Evolutionary conservation across 2,329 filamentous ascomycete species (phyloP), one percentile per base, ranked within the genome.

Genomic region (Trichoderma cornu-damae): DNA sequence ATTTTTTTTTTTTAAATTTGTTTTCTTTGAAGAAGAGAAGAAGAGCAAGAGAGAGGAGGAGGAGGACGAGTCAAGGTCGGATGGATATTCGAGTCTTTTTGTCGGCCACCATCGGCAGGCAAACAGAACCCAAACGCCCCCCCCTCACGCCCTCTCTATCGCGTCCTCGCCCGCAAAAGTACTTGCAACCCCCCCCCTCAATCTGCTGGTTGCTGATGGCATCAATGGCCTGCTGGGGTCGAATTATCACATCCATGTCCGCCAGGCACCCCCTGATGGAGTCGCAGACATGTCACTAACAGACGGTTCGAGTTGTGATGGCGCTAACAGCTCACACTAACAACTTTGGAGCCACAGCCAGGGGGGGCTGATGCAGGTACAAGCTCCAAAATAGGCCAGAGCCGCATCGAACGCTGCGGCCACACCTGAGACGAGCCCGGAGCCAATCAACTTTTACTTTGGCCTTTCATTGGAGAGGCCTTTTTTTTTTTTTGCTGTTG

Each of bases 361-460:
- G 52, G 51, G 57, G 52, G 51, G 57, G 57, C 51, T 28, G 46
- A 63, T 63, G 63, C 66, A 67, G 65, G 65, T 66, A 66, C 64
- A 42, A 53, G 40, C 47, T 16, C 28, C 24, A 32, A 46, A n/a
- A n/a, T n/a, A n/a, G n/a, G 30, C 62, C 59, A 16, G 53, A 24
- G 50, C 32, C 34, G 53, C 35, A 38, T 56, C 53, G n/a, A 56
- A 37, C 24, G 18, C 20, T 4, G 20, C 24, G 5, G 42, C 42
- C 24, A 26, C 9, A 65, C 57, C 63, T 70, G 70, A 72, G 70
- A 72, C 70, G 66, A 63, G 55, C 60, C 58, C 59, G 42, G 50
- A 60, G 62, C 69, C 69, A 72, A 72, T 69, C 68, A 63, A 62
- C n/a, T n/a, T n/a, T n/a, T n/a, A n/a, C n/a, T n/a, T 55, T 32